Conservation (phyloP, 495 filamentous ascomycete genomes). For the Penicillium riverlandense region DNA sequence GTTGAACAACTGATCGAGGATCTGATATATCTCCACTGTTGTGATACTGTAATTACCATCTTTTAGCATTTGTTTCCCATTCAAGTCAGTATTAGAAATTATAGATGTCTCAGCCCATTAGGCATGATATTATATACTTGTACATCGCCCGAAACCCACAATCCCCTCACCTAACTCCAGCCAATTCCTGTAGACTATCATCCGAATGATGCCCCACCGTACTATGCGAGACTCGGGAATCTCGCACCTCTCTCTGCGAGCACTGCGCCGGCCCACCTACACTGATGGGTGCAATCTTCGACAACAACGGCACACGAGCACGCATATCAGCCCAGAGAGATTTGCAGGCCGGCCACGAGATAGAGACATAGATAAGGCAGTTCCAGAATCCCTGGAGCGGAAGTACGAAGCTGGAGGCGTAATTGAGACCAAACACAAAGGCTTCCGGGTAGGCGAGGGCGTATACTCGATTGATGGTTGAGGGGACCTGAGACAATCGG, state of each 20-base stretch:
- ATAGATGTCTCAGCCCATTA: no score
- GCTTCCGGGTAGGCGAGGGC: constrained; percentile 49
- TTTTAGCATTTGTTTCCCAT: no score
- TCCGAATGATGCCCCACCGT: not conserved
- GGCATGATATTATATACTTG: no score
- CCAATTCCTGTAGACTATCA: not conserved
- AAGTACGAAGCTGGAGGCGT: constrained; percentile 64
- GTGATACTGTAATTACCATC: no score
- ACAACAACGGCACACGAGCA: not conserved
- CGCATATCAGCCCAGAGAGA: constrained; percentile 9
- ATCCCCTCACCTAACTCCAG: not conserved
- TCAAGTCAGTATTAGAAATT: no score
- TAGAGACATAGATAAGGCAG: constrained; percentile 68
- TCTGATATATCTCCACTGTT: not conserved
- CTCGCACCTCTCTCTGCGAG: not conserved
- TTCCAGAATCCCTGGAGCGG: constrained; percentile 90
- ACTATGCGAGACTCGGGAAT: not conserved
- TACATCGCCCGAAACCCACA: no score
- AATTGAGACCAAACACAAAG: constrained; percentile 54
- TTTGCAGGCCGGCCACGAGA: constrained; percentile 38
- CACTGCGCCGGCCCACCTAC: not conserved
- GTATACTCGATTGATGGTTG: constrained; percentile 72
- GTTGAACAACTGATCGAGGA: not conserved
- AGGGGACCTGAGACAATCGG: constrained; percentile 49
- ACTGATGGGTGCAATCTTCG: not conserved